These are phyloP conservation scores for Pterula multifida DNA, from an alignment of 1,284 basidiomycete genomes.

Conservation along the genomic window DNA sequence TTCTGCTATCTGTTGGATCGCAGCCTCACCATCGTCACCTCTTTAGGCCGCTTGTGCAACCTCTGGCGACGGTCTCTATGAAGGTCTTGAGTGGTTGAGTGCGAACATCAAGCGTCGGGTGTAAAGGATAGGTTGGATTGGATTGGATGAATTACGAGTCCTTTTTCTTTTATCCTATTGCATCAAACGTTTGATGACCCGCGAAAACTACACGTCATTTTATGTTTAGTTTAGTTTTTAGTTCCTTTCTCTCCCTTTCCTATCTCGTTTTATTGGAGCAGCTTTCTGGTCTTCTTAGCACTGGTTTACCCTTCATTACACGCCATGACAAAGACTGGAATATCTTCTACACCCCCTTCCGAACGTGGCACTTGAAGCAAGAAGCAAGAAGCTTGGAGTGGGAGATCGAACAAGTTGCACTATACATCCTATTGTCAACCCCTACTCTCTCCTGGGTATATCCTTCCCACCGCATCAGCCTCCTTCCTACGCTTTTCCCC, in stretches of 20 bases:
- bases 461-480: conserved; percentile 62
- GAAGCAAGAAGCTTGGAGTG: too few species aligned
- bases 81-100: conserved; percentile 94
- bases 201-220: conserved; percentile 1
- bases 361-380: too few species aligned
- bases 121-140: conserved; percentile 24
- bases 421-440: too few species aligned
- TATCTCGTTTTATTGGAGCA: not conserved
- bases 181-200: not conserved
- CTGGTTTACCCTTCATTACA: not conserved
- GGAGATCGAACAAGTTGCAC: too few species aligned
- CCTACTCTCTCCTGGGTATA: conserved; percentile 55
- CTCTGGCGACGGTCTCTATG: conserved; percentile 97
- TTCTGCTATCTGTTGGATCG: too few species aligned
- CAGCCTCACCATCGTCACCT: conserved; percentile 9
- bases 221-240: not conserved
- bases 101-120: conserved; percentile 79
- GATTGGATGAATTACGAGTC: not conserved
- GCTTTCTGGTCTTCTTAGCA: not conserved
- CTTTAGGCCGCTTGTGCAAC: conserved; percentile 91
- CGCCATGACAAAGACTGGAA: not conserved
- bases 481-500: conserved; percentile 68
- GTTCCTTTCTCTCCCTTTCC: not conserved
- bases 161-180: not conserved
- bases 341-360: too few species aligned